Evolutionary conservation across 1,284 basidiomycete genomes (phyloP).

Genomic region (Lignosus rhinocerotis): DNA sequence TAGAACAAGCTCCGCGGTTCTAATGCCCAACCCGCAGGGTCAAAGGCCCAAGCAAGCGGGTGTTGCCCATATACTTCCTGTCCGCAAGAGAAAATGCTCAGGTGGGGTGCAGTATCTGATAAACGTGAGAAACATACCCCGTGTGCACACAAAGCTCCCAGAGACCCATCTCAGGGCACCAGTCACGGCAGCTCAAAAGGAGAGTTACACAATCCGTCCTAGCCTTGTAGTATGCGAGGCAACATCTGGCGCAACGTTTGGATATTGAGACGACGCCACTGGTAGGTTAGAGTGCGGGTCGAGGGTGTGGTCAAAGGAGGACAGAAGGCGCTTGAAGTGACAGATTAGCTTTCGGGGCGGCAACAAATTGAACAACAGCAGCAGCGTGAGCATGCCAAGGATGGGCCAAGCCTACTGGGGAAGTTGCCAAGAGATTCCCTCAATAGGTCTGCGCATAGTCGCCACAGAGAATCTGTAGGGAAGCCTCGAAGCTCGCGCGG

Average conservation of each 20-base stretch:
- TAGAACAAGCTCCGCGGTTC: neutral
- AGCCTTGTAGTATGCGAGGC: no score
- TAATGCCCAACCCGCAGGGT: constrained; percentile 2
- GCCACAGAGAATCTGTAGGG: neutral
- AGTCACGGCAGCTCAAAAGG: no score
- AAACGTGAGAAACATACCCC: neutral
- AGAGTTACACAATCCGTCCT: no score
- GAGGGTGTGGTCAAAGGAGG: neutral
- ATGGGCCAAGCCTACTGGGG: constrained; percentile 11
- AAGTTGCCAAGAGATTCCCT: constrained; percentile 11
- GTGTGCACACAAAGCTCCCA: neutral
- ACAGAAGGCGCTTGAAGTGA: constrained; percentile 5
- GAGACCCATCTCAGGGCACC: no score
- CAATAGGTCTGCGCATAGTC: neutral
- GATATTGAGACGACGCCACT: neutral
- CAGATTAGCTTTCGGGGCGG: constrained; percentile 13
- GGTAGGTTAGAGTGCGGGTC: constrained; percentile 8
- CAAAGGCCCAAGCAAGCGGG: constrained; percentile 4
- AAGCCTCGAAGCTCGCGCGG: neutral
- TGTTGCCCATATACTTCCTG: neutral
- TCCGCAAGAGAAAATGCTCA: neutral
- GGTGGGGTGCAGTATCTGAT: constrained; percentile 5
- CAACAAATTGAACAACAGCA: neutral
- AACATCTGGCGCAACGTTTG: no score
- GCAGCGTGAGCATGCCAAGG: constrained; percentile 20